phyloP scores from a whole-genome alignment of 768 basidiomycete genomes.

The Collybia mongolica region DNA sequence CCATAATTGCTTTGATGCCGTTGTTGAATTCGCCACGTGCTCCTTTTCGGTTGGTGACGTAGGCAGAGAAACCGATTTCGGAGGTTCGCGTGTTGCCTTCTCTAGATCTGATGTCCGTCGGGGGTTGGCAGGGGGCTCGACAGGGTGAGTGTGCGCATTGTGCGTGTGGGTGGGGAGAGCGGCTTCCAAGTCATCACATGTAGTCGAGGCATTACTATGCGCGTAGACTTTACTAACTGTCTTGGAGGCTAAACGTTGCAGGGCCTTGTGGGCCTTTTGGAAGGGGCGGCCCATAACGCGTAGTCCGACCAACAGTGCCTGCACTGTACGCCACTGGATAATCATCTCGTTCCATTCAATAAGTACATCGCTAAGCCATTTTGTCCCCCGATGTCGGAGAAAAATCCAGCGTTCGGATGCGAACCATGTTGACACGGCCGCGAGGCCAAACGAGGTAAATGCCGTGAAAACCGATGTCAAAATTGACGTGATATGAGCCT shows the following conservation, averaged over 20 bases:
- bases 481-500: conserved; percentile 63
- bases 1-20: conserved; percentile 40
- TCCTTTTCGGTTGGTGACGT: conserved; percentile 20
- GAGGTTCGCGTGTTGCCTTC: conserved; percentile 9
- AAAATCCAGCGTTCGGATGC: conserved; percentile 69
- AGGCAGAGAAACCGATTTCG: conserved; percentile 12
- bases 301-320: conserved; percentile 12
- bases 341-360: conserved; percentile 41
- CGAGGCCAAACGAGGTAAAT: conserved; percentile 68
- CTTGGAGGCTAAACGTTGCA: conserved; percentile 22
- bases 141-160: conserved; percentile 4
- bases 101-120: conserved; percentile 21
- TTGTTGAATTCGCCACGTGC: not conserved
- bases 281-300: conserved; percentile 15
- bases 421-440: conserved; percentile 74
- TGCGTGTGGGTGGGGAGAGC: conserved; percentile 21
- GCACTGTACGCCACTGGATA: conserved; percentile 25
- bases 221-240: conserved; percentile 19
- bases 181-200: conserved; percentile 25
- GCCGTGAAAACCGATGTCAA: conserved; percentile 77
- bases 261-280: conserved; percentile 9
- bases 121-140: conserved; percentile 5
- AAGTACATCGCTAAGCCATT: conserved; percentile 68
- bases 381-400: conserved; percentile 58
- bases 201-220: conserved; percentile 20